A percentile compares a stretch with the other conserved stretches of the same genome.
Conservation (phyloP, 768 basidiomycete species). For the Naganishia friedmannii region DNA sequence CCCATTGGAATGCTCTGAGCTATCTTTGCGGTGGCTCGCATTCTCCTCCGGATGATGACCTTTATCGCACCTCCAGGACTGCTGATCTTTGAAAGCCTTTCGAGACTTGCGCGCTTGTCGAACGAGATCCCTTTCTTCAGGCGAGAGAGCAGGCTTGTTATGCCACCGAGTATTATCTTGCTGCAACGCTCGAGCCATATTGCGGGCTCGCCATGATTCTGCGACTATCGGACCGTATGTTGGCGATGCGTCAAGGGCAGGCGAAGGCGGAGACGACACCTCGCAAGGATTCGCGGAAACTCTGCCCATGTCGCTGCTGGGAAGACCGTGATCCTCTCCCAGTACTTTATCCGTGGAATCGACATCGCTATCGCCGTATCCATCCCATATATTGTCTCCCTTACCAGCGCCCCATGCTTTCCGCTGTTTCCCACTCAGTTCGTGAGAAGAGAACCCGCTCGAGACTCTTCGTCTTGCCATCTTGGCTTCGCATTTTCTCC, state of each 20-base stretch:
- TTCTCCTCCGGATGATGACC: background rate
- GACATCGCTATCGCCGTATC: background rate
- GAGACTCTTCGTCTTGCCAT: slow-evolving; percentile 19
- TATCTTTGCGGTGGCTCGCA: background rate
- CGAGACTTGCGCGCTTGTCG: slow-evolving; percentile 1
- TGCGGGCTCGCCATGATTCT: slow-evolving; percentile 25
- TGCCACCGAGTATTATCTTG: slow-evolving; percentile 7
- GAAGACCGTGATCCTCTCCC: background rate
- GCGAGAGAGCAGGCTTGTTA: background rate
- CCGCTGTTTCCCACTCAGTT: slow-evolving; percentile 19
- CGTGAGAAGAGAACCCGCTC: background rate
- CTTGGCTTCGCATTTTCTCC: slow-evolving; percentile 17
- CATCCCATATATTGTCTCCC: slow-evolving; percentile 17
- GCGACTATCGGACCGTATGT: background rate
- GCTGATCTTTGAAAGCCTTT: background rate
- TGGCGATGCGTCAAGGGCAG: background rate
- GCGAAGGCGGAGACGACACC: background rate
- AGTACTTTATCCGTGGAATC: background rate
- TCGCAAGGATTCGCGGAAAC: too few species aligned
- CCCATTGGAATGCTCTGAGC: background rate
- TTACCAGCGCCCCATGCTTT: slow-evolving; percentile 6
- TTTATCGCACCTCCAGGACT: background rate
- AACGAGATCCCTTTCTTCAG: slow-evolving; percentile 2
- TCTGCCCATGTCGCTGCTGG: background rate
- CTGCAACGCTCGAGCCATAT: slow-evolving; percentile 25